Base-by-base conservation (phyloP, 2,329 filamentous ascomycete species). In the Leptographium galeiforme region DNA sequence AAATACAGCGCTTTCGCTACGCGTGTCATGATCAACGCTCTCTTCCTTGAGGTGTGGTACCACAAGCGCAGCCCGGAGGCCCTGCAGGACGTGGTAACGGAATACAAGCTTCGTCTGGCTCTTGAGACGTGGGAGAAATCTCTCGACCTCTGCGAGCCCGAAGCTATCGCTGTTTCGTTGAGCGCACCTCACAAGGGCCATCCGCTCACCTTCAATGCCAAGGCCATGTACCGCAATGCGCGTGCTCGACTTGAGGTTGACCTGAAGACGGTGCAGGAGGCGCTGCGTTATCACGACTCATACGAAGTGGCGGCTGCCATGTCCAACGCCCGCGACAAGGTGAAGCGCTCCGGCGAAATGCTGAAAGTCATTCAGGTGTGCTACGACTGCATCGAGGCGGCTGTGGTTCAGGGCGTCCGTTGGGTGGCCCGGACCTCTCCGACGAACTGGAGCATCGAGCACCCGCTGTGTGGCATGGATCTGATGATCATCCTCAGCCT, bases 41-140 rank as follows among this genome's bases (percentile, higher is more conserved):
- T 98, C 59, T 98, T 97, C 76, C 78, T 98, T 49, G 93, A 97
- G 68, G 91, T 97, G 3, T 98, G 93, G 93, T 95, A 95, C 66
- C 89, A 97, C 73, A 96, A 96, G 79, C 87, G 93, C 64, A 96
- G 89, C 67, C 91, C 91, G n/a, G 90, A 97, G 67, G 90, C 91
- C 50, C 76, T 97, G 43, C 93, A 97, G 70, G 91, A 97, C 65
- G 90, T 97, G 41, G 91, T 97, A 46, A 95, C 91, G 4, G 93
- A 97, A 71, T 97, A 95, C 78, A 97, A 96, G 75, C 84, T 98
- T 57, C 83, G 93, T 54, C 81, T 96, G 52, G 93, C 93, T 50
- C 76, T 98, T 52, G 91, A 97, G 72, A 96, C 91, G n/a, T 98
- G 93, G 93, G 89, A 97, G 74, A 94, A 87, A 71, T 96, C 91